phyloP scores from a whole-genome alignment of 2,329 filamentous ascomycete species.

The Tolypocladium guangdongense region DNA sequence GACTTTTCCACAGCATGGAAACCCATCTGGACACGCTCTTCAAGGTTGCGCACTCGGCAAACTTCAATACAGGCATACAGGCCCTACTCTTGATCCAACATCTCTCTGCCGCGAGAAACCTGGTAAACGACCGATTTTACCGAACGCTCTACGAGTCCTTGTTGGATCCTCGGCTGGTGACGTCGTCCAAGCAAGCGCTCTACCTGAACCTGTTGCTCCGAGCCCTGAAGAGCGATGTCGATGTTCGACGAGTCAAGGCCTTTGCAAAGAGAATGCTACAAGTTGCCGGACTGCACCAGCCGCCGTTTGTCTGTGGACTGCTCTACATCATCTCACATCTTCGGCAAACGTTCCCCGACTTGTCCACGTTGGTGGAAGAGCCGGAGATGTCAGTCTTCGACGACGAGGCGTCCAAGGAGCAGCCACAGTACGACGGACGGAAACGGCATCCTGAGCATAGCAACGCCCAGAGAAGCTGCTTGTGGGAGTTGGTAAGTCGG shows the following conservation, averaged over 20 bases:
- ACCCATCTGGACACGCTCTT: constrained; percentile 90
- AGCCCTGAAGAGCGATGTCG: constrained; percentile 81
- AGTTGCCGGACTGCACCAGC: constrained; percentile 76
- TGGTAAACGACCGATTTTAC: constrained; percentile 86
- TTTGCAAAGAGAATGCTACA: constrained; percentile 93
- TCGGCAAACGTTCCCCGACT: constrained; percentile 65
- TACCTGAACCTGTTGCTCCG: constrained; percentile 89
- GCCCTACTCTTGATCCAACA: constrained; percentile 93
- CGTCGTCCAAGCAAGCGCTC: constrained; percentile 88
- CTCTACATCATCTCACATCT: constrained; percentile 81
- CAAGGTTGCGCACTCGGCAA: constrained; percentile 91
- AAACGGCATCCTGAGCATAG: constrained; percentile 88
- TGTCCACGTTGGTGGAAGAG: constrained; percentile 68
- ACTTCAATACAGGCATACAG: constrained; percentile 98
- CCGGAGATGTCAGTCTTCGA: constrained; percentile 60
- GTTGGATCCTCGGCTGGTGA: constrained; percentile 75
- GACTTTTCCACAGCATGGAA: constrained; percentile 47
- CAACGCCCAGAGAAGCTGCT: constrained; percentile 82
- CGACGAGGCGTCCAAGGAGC: constrained; percentile 44
- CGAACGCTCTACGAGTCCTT: constrained; percentile 91
- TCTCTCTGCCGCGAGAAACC: constrained; percentile 67
- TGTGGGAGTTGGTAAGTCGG: constrained; percentile 73
- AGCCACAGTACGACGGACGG: constrained; percentile 62
- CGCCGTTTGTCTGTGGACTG: constrained; percentile 86
- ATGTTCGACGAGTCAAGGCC: constrained; percentile 83